These are phyloP conservation scores for Mycena vitilis DNA, from an alignment of 768 basidiomycete genomes.

Conservation along the genomic window DNA sequence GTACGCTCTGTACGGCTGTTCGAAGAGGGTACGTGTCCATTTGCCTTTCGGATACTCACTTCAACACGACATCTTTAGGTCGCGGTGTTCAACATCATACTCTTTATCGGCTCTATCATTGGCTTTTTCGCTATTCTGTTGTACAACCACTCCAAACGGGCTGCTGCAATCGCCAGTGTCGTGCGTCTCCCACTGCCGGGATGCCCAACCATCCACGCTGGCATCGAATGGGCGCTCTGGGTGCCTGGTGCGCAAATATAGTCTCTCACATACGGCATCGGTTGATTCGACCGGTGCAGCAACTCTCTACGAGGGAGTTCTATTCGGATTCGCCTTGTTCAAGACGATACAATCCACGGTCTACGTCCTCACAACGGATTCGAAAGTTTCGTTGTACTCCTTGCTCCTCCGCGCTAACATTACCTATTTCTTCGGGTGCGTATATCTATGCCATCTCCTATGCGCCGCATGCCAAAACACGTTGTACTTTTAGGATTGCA, in stretches of 20 bases:
- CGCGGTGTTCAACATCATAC: constrained; percentile 50
- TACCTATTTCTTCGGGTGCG: constrained; percentile 57
- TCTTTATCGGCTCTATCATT: constrained; percentile 56
- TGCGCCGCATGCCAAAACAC: too few species aligned
- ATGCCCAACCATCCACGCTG: constrained; percentile 51
- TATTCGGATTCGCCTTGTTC: constrained; percentile 55
- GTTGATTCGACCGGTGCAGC: not conserved
- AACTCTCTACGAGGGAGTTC: constrained; percentile 51
- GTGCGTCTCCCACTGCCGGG: constrained; percentile 40
- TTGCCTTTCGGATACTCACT: not conserved
- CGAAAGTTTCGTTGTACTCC: constrained; percentile 45
- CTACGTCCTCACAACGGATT: constrained; percentile 39
- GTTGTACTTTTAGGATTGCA: constrained; percentile 44
- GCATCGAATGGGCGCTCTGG: constrained; percentile 59
- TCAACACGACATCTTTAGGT: constrained; percentile 39
- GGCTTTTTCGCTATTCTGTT: constrained; percentile 56
- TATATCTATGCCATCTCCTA: not conserved
- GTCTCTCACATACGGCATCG: too few species aligned
- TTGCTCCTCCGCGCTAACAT: constrained; percentile 58
- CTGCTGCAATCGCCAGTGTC: constrained; percentile 49
- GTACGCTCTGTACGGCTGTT: constrained; percentile 56
- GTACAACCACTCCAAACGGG: constrained; percentile 49
- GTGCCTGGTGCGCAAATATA: constrained; percentile 47
- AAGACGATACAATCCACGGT: constrained; percentile 45
- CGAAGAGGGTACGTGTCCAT: constrained; percentile 47